Base-by-base conservation (phyloP, 495 filamentous ascomycete species). In the Xylaria nigripes region DNA sequence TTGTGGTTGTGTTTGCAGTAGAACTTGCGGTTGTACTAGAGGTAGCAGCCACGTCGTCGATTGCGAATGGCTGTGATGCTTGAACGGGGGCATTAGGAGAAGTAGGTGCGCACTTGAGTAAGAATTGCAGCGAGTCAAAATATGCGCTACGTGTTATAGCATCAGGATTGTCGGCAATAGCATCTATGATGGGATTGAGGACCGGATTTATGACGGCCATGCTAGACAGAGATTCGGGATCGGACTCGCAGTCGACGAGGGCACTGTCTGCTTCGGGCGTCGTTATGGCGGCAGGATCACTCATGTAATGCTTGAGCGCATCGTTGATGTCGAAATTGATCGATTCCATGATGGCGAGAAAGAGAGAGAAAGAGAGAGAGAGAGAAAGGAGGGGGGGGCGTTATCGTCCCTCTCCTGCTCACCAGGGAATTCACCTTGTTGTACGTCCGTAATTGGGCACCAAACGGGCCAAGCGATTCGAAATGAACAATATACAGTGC, bases 291-390 rank as follows among this genome's bases (percentile, higher is more conserved):
- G 84, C 74, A 1, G 94, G 94, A 71, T 96, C 89, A 73, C 86
- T 89, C 76, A 95, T 85, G 71, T 99, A 97, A 65, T 86, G 79
- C 76, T 95, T 96, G 70, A 97, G 84, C 57, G 90, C 86, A 64
- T 93, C 84, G 71, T 96, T 96, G 69, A 99, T 87, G 68, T 97
- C 89, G 71, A 97, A 99, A 55, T 83, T 81, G 61, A 87, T 75
- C 51, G 66, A 71, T 65, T 87, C 89, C 90, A 95, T 95, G 61
- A 59, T 75, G 65, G 58, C 55, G 13, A 44, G 1, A 19, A 19
- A 16, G 24, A 24, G n/a, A n/a, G n/a, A n/a, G n/a, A n/a, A n/a
- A n/a, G n/a, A n/a, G n/a, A n/a, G n/a, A n/a, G n/a, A n/a, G n/a
- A n/a, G n/a, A n/a, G n/a, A n/a, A n/a, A n/a, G n/a, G n/a, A n/a